A percentile compares a stretch with the other conserved stretches of the same genome.
phyloP scores from a whole-genome alignment of 2,329 filamentous ascomycete species.

The Fusarium virguliforme region DNA sequence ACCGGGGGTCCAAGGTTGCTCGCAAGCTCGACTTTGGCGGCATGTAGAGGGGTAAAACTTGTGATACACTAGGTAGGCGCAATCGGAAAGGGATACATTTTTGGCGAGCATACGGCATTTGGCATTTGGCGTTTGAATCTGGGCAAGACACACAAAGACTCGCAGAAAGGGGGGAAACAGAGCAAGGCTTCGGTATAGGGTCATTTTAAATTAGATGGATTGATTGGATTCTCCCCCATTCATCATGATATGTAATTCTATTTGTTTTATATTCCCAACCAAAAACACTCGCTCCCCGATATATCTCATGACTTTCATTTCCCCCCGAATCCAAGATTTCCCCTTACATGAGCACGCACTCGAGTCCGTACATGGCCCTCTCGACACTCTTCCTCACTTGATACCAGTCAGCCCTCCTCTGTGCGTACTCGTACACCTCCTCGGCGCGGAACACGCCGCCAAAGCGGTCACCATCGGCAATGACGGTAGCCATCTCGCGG shows the following conservation, averaged over 20 bases:
- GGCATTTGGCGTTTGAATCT: constrained; percentile 38
- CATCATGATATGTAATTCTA: constrained; percentile 31
- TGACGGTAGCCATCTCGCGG: constrained; percentile 95
- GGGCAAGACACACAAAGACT: background rate
- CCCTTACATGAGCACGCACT: constrained; percentile 85
- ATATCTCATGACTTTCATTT: constrained; percentile 38
- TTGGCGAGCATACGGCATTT: constrained; percentile 20
- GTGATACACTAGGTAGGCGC: constrained; percentile 9
- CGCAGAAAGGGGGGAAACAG: constrained; percentile 5
- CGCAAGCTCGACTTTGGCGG: constrained; percentile 84
- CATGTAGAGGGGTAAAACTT: constrained; percentile 46
- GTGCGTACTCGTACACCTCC: constrained; percentile 98
- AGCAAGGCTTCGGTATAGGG: background rate
- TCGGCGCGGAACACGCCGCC: constrained; percentile 94
- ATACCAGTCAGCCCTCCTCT: constrained; percentile 95
- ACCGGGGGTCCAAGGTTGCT: constrained; percentile 81
- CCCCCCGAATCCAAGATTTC: constrained; percentile 5
- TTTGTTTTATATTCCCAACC: constrained; percentile 27
- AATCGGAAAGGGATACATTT: background rate
- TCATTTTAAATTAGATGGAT: constrained; percentile 28
- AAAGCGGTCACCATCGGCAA: constrained; percentile 92
- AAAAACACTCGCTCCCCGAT: constrained; percentile 28
- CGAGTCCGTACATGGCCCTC: constrained; percentile 96
- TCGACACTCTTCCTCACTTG: constrained; percentile 90
- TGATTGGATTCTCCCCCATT: constrained; percentile 30